A percentile compares a stretch with the other conserved stretches of the same genome.
These are phyloP conservation scores for Phaeotremella fagi DNA, from an alignment of 768 basidiomycete species.

Conservation along the genomic window DNA sequence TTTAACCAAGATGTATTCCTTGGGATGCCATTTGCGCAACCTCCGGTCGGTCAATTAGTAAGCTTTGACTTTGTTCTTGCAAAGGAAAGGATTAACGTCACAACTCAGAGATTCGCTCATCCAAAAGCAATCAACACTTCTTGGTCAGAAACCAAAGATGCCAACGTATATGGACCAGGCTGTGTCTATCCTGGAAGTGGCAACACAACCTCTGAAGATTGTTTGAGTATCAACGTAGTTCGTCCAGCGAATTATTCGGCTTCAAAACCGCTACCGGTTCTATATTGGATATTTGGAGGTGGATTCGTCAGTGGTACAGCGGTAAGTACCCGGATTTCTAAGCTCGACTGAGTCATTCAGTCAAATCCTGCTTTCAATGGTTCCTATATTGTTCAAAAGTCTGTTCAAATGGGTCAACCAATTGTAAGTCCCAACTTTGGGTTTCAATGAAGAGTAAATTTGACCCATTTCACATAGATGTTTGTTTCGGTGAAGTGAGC, in stretches of 20 bases:
- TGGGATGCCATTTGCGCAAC: constrained; percentile 24
- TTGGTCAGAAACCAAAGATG: background rate
- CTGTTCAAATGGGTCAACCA: background rate
- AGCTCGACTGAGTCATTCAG: background rate
- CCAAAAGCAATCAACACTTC: background rate
- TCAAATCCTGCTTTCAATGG: background rate
- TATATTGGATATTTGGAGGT: background rate
- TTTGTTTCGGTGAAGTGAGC: background rate
- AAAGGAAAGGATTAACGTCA: background rate
- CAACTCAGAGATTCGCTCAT: background rate
- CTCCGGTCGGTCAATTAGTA: background rate
- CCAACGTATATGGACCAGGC: background rate
- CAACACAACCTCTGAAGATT: background rate
- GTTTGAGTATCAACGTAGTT: background rate
- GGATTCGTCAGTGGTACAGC: background rate
- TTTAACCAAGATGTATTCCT: constrained; percentile 14
- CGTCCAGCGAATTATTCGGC: background rate
- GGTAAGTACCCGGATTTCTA: background rate
- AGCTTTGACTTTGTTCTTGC: background rate
- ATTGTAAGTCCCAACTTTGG: background rate
- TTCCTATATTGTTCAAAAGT: background rate
- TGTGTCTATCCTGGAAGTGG: background rate
- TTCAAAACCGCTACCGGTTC: background rate
- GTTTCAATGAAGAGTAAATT: background rate
- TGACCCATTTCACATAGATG: background rate